These are phyloP conservation scores for Aechmea fasciata DNA, from an alignment of 176 grass and related monocot genomes.

Conservation along the genomic window DNA sequence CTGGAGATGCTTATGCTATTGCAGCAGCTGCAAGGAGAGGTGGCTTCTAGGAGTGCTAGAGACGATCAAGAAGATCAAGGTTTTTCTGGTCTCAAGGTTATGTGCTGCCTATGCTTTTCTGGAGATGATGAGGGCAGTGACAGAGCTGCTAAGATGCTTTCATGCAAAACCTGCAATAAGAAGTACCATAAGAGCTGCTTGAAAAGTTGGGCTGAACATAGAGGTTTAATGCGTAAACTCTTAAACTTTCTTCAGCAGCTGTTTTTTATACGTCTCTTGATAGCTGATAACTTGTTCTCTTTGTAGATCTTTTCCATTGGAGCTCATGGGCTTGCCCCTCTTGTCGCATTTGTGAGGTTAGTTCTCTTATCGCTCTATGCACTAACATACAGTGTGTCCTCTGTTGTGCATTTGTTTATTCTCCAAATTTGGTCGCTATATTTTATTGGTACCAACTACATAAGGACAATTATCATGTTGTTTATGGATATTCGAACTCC, in stretches of 20 bases:
- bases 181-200: constrained; percentile 25
- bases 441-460: neutral
- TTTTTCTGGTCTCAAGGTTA: constrained; percentile 7
- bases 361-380: neutral
- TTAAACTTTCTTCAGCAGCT: neutral
- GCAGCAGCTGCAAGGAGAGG: constrained; percentile 17
- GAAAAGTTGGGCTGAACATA: constrained; percentile 21
- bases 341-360: constrained; percentile 29
- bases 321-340: constrained; percentile 25
- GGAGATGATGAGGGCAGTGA: constrained; percentile 19
- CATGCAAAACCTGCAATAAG: constrained; percentile 25
- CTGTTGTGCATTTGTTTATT: neutral
- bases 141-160: constrained; percentile 21
- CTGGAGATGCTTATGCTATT: neutral
- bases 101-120: constrained; percentile 24
- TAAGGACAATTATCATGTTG: too few species aligned
- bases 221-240: constrained; percentile 14
- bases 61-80: constrained; percentile 28
- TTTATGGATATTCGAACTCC: too few species aligned
- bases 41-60: neutral
- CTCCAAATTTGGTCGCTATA: neutral
- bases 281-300: neutral
- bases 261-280: neutral
- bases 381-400: neutral
- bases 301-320: constrained; percentile 31